Base-by-base conservation (phyloP, 768 basidiomycete genomes). In the Cytidiella melzeri region DNA sequence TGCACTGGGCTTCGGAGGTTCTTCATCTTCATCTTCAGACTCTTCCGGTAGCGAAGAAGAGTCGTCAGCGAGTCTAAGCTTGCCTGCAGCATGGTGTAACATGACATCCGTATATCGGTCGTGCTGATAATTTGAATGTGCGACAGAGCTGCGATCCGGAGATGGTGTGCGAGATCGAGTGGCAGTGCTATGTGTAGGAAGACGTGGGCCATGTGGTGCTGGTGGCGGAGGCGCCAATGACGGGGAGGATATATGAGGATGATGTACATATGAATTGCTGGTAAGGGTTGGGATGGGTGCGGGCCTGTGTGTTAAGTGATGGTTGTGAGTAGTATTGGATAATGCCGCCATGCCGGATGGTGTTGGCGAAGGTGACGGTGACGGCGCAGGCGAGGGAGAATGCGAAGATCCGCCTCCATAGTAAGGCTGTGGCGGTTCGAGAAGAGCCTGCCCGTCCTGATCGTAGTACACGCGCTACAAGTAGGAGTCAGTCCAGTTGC, bases 171-270 rank as follows among this genome's bases (percentile, higher is more conserved):
- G 74, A 11, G 87, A 84, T 6, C 74, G 70, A 6, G 68, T 52
- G 36, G 65, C 56, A 0, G 63, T 34, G 30, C 15, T 37, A 42
- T 73, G 78, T 9, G 70, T 71, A 1, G 81, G 85, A 1, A 73
- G 77, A 20, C 86, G 84, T 25, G 88, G 87, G 1, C 87, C 87
- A 45, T 83, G 74, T 1, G 87, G 86, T 2, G 78, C 80, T 11
- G 75, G 70, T 18, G 80, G 83, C 2, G 85, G 87, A 2, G 85
- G 82, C 0, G 77, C 82, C 20, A 87, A 74, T 4, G 67, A 67
- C 62, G 50, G 63, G 61, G 44, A 54, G 54, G 46, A 57, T 25
- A 55, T 60, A 47, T 58, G 56, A 3, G 47, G 55, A 26, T 47
- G 44, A 37, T 15, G 26, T 52, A 53, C 44, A 45, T 38, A 63